These are phyloP conservation scores for Nicotiana attenuata DNA, from an alignment of 257 asterid species.

Conservation along the genomic window DNA sequence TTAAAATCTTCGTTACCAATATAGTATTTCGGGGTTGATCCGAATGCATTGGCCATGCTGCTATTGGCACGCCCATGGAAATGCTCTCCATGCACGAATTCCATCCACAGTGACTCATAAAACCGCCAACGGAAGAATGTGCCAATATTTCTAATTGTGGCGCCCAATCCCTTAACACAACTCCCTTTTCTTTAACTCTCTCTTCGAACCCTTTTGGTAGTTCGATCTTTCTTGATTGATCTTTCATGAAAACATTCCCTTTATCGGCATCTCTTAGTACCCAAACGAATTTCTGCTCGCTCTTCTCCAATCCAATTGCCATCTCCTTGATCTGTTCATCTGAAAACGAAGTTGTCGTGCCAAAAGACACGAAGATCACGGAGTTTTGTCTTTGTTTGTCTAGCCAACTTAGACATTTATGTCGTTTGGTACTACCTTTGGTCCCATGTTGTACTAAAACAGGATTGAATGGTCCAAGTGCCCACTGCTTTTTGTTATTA, in stretches of 20 bases:
- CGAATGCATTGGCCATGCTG: constrained; percentile 71
- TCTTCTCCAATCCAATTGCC: no score
- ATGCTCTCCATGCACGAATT: constrained; percentile 64
- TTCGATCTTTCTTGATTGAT: background rate
- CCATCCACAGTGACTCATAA: constrained; percentile 65
- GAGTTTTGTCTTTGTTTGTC: constrained; percentile 31
- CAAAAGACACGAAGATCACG: constrained; percentile 26
- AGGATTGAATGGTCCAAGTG: constrained; percentile 73
- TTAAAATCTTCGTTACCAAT: constrained; percentile 30
- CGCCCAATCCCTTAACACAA: constrained; percentile 45
- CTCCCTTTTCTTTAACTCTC: constrained; percentile 29
- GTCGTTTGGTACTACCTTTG: constrained; percentile 8
- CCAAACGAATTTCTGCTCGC: no score
- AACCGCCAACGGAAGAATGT: constrained; percentile 38
- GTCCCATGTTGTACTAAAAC: constrained; percentile 7
- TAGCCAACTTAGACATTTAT: constrained; percentile 44
- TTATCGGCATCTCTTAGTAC: background rate
- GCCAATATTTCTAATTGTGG: constrained; percentile 51
- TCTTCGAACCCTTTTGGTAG: constrained; percentile 37
- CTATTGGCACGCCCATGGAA: constrained; percentile 49
- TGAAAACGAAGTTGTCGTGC: no score
- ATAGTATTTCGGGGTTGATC: constrained; percentile 55
- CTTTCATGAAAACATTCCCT: constrained; percentile 7
- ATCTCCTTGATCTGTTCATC: no score
- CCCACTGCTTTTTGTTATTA: constrained; percentile 48